Percentiles rank a stretch among this genome's conserved stretches.
Conservation (phyloP, 139 green algal genomes). For the Prasinococcaceae sp. region DNA sequence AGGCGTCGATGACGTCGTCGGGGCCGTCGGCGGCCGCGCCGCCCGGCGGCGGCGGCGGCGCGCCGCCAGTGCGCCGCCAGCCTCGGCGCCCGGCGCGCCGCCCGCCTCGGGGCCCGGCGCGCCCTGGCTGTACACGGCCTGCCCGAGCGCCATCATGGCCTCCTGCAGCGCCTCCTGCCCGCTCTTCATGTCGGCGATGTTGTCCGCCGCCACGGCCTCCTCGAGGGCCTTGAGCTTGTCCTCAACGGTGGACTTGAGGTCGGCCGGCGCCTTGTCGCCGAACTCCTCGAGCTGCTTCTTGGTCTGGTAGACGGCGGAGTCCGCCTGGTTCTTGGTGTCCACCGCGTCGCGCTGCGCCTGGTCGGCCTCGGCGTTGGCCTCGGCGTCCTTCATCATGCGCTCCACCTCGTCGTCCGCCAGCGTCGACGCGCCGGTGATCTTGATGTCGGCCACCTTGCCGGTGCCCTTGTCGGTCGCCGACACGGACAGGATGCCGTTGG, state of each 20-base stretch:
- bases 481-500: slow-evolving; percentile 93
- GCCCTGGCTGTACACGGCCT: slow-evolving; percentile 69
- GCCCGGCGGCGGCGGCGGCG: slow-evolving; percentile 21
- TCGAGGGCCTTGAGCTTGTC: slow-evolving; percentile 60
- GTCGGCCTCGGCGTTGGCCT: slow-evolving; percentile 81
- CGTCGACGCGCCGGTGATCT: slow-evolving; percentile 82
- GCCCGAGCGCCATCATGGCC: slow-evolving; percentile 77
- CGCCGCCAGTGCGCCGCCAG: slow-evolving; percentile 5
- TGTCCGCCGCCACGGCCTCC: slow-evolving; percentile 47
- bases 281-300: slow-evolving; percentile 98
- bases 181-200: slow-evolving; percentile 70
- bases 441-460: slow-evolving; percentile 92
- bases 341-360: slow-evolving; percentile 80
- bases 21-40: slow-evolving; percentile 26
- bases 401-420: slow-evolving; percentile 72
- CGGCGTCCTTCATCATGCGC: slow-evolving; percentile 88
- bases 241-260: slow-evolving; percentile 69
- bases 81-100: slow-evolving; percentile 13
- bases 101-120: slow-evolving; percentile 7
- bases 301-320: slow-evolving; percentile 42
- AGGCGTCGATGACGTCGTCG: slow-evolving; percentile 90
- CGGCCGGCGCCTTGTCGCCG: slow-evolving; percentile 60
- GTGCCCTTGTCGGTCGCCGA: slow-evolving; percentile 85
- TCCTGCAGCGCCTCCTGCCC: slow-evolving; percentile 75
- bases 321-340: slow-evolving; percentile 84